Evolutionary conservation across 805 yeast genomes (phyloP).

Genomic region (Kuraishia hungarica): DNA sequence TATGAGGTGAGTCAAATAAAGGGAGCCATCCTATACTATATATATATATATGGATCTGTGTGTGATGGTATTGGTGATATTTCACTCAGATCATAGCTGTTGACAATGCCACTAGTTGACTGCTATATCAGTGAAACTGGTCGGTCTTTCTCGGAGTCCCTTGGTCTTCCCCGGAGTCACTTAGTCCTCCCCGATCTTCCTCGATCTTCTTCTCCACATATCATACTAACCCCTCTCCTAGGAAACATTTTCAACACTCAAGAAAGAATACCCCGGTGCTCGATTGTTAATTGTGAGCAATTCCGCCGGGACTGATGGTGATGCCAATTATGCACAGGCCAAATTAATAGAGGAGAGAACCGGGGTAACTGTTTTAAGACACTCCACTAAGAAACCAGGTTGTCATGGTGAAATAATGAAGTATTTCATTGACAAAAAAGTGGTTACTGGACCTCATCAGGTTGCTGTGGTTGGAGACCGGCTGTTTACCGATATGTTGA

Average conservation of each 20-base stretch:
- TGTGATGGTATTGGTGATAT: not conserved
- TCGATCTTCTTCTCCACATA: too few species aligned
- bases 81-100: too few species aligned
- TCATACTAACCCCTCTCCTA: too few species aligned
- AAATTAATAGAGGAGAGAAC: conserved; percentile 47
- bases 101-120: too few species aligned
- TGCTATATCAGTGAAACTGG: too few species aligned
- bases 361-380: conserved; percentile 64
- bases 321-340: conserved; percentile 53
- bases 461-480: conserved; percentile 89
- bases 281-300: conserved; percentile 75
- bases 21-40: too few species aligned
- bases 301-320: conserved; percentile 88
- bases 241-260: conserved; percentile 46
- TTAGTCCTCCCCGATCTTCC: too few species aligned
- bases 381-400: conserved; percentile 75
- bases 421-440: conserved; percentile 42
- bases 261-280: conserved; percentile 51
- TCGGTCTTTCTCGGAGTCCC: too few species aligned
- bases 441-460: conserved; percentile 42
- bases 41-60: not conserved
- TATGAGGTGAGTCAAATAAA: conserved; percentile 30
- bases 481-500: conserved; percentile 79
- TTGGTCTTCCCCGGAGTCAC: too few species aligned
- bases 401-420: conserved; percentile 61